These are phyloP conservation scores for Saturnispora diversa DNA, from an alignment of 805 yeast species.

Conservation along the genomic window DNA sequence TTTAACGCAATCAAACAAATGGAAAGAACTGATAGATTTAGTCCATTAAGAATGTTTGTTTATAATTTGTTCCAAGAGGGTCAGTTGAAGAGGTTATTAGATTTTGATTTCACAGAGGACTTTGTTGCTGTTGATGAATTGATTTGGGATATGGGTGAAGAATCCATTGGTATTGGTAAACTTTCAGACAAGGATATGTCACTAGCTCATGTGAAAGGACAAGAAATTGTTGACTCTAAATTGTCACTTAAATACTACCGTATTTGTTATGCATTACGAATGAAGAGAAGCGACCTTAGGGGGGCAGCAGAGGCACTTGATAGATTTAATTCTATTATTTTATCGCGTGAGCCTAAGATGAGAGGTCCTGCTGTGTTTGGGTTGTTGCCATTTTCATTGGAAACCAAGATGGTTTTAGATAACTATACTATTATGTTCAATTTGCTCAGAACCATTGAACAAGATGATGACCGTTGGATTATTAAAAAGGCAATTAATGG, in stretches of 20 bases:
- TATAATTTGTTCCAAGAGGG: constrained; percentile 33
- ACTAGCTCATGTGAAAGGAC: no score
- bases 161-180: constrained; percentile 12
- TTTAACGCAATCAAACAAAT: constrained; percentile 25
- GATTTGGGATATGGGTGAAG: constrained; percentile 28
- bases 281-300: constrained; percentile 40
- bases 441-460: constrained; percentile 29
- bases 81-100: constrained; percentile 32
- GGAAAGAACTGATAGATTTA: constrained; percentile 18
- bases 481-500: constrained; percentile 19
- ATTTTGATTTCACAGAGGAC: constrained; percentile 38
- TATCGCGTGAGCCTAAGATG: neutral
- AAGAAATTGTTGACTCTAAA: constrained; percentile 21
- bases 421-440: constrained; percentile 35
- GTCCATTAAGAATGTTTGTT: constrained; percentile 30
- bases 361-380: constrained; percentile 3
- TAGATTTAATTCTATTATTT: constrained; percentile 30
- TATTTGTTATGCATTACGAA: constrained; percentile 44
- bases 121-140: constrained; percentile 36
- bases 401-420: constrained; percentile 24
- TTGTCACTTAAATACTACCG: constrained; percentile 38
- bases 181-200: no score
- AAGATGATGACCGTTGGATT: constrained; percentile 36
- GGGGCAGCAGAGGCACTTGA: constrained; percentile 40
- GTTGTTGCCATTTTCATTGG: constrained; percentile 13